These are phyloP conservation scores for Coemansia sp. DNA, from an alignment of 192 early-diverging fungal genomes.

Conservation along the genomic window DNA sequence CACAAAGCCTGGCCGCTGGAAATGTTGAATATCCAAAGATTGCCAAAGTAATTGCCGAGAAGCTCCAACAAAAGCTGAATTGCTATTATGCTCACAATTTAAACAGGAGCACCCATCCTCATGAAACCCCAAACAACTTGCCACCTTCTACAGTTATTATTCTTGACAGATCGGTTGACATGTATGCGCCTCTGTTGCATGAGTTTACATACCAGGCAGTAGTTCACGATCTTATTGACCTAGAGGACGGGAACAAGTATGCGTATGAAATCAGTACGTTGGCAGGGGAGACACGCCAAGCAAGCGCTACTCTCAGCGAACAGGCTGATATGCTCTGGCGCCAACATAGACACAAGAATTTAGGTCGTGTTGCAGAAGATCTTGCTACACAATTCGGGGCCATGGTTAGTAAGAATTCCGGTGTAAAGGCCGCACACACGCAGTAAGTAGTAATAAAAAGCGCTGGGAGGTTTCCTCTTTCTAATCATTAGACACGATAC, in stretches of 20 bases:
- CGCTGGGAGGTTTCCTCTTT: not conserved
- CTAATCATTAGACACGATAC: not conserved
- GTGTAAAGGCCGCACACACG: conserved; percentile 23
- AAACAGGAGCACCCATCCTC: not conserved
- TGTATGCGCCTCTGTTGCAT: conserved; percentile 86
- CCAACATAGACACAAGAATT: conserved; percentile 50
- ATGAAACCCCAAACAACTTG: conserved; percentile 52
- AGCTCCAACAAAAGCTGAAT: conserved; percentile 67
- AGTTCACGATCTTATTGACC: conserved; percentile 81
- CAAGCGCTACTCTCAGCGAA: conserved; percentile 43
- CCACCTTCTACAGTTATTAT: conserved; percentile 80
- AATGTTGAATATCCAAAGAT: conserved; percentile 19
- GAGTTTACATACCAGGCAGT: conserved; percentile 99
- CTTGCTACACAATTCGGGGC: conserved; percentile 35
- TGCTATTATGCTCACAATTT: conserved; percentile 58
- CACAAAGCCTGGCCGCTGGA: not conserved
- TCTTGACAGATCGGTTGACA: conserved; percentile 87
- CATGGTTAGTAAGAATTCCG: conserved; percentile 32
- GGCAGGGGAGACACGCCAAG: conserved; percentile 16
- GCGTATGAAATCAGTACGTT: conserved; percentile 5
- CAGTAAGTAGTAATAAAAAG: conserved; percentile 20
- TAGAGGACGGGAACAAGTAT: conserved; percentile 42
- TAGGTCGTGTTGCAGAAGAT: conserved; percentile 36
- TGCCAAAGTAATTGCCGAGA: conserved; percentile 42
- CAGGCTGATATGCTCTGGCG: conserved; percentile 53